These are phyloP conservation scores for Barbatosphaeria neglecta DNA, from an alignment of 495 filamentous ascomycete species.

Conservation along the genomic window DNA sequence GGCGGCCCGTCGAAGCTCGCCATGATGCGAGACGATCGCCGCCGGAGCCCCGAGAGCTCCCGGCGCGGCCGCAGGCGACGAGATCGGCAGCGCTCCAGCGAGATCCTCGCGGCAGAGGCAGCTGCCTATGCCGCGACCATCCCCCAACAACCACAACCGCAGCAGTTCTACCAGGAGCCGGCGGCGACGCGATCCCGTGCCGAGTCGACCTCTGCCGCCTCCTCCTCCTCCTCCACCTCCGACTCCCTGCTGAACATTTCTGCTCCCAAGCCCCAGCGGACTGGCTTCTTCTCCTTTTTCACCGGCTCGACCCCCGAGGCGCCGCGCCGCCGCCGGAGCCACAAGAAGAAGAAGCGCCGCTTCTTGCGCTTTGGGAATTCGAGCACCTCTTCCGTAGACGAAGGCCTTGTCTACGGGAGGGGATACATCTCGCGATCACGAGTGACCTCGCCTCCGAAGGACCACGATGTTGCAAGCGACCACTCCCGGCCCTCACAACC, in stretches of 20 bases:
- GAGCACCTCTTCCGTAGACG: constrained; percentile 36
- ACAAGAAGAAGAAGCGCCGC: constrained; percentile 31
- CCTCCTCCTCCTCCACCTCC: constrained; percentile 31
- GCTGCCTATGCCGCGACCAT: constrained; percentile 21
- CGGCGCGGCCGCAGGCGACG: constrained; percentile 35
- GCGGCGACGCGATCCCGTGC: constrained; percentile 19
- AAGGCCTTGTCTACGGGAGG: constrained; percentile 42
- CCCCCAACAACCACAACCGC: constrained; percentile 4
- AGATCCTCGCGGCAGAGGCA: constrained; percentile 18
- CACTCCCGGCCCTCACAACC: constrained; percentile 5
- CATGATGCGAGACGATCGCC: constrained; percentile 36
- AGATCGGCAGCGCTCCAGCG: constrained; percentile 32
- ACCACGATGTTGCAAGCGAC: constrained; percentile 4
- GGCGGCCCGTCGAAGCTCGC: constrained; percentile 5
- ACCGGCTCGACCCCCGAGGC: constrained; percentile 16
- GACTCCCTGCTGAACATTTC: constrained; percentile 35
- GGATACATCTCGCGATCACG: constrained; percentile 35
- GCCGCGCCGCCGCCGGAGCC: constrained; percentile 12
- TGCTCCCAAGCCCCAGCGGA: constrained; percentile 19
- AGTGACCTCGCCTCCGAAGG: constrained; percentile 7
- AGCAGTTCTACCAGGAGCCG: constrained; percentile 19
- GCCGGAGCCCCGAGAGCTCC: constrained; percentile 37
- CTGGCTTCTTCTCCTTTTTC: constrained; percentile 33
- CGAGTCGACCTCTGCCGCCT: constrained; percentile 25
- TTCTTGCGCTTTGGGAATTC: constrained; percentile 33